A percentile compares a stretch with the other conserved stretches of the same genome.
Conservation (phyloP, 169 alveolate species). For the Plasmodium billcollinsi region DNA sequence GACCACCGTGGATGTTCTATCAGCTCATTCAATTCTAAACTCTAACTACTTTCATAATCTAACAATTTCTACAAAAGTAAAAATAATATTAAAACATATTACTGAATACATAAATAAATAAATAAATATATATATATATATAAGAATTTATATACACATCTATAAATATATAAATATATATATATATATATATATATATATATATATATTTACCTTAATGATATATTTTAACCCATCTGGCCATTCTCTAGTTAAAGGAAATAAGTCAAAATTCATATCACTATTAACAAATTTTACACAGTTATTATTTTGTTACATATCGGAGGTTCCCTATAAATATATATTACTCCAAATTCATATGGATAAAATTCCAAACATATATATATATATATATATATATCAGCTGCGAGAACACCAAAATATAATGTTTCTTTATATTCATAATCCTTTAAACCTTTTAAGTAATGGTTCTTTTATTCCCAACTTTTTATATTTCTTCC, state of each 20-base stretch:
- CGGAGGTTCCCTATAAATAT: slow-evolving; percentile 85
- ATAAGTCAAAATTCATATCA: slow-evolving; percentile 52
- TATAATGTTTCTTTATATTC: slow-evolving; percentile 78
- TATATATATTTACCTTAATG: slow-evolving; percentile 14
- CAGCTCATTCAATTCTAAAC: slow-evolving; percentile 34
- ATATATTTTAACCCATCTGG: slow-evolving; percentile 32
- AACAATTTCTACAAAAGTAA: slow-evolving; percentile 19
- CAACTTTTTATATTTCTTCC: slow-evolving; percentile 73
- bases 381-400: slow-evolving; percentile 63
- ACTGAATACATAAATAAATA: not conserved
- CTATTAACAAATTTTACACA: slow-evolving; percentile 48
- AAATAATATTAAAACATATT: not conserved
- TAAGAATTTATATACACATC: not conserved
- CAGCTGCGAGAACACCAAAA: slow-evolving; percentile 86
- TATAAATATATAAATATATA: not conserved
- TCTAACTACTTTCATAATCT: slow-evolving; percentile 25
- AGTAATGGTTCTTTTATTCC: slow-evolving; percentile 36
- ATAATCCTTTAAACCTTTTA: slow-evolving; percentile 28
- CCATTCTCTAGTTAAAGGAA: slow-evolving; percentile 55
- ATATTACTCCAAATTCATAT: slow-evolving; percentile 88
- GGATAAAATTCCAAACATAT: slow-evolving; percentile 76
- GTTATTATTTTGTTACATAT: slow-evolving; percentile 80
- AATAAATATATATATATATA: not conserved
- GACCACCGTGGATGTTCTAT: slow-evolving; percentile 65
- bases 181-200: not conserved